Evolutionary conservation across 2,329 filamentous ascomycete genomes (phyloP).

Genomic region (Biscogniauxia sp.): DNA sequence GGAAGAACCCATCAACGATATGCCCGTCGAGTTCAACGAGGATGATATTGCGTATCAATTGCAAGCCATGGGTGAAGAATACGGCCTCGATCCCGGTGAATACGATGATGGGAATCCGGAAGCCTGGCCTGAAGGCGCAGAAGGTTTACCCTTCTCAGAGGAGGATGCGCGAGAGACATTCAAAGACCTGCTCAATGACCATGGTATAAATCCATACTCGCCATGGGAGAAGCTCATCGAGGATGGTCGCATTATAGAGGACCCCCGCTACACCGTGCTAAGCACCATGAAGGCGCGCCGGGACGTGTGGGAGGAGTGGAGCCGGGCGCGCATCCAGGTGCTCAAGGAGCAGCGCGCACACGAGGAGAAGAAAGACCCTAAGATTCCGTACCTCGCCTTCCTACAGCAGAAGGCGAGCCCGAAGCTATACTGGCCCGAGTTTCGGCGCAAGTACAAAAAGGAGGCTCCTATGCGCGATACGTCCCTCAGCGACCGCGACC

Average conservation of each 20-base stretch:
- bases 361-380: constrained; percentile 78
- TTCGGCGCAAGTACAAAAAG: constrained; percentile 85
- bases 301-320: constrained; percentile 84
- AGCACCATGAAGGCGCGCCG: constrained; percentile 76
- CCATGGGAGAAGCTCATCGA: constrained; percentile 90
- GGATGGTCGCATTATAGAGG: constrained; percentile 76
- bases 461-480: constrained; percentile 77
- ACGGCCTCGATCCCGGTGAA: constrained; percentile 73
- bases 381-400: constrained; percentile 77
- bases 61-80: constrained; percentile 83
- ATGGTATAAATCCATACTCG: constrained; percentile 78
- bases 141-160: constrained; percentile 68
- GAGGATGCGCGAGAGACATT: constrained; percentile 78
- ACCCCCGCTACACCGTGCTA: constrained; percentile 82
- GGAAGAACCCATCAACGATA: constrained; percentile 39
- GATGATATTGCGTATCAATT: constrained; percentile 93
- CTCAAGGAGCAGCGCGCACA: constrained; percentile 70
- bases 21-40: constrained; percentile 79
- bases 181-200: constrained; percentile 81
- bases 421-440: constrained; percentile 97
- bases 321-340: constrained; percentile 68
- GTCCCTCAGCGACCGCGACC: constrained; percentile 69
- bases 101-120: constrained; percentile 65
- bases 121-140: constrained; percentile 68
- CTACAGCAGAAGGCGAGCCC: constrained; percentile 79